Conservation (phyloP, 768 basidiomycete genomes). For the Phanerochaete sordida region DNA sequence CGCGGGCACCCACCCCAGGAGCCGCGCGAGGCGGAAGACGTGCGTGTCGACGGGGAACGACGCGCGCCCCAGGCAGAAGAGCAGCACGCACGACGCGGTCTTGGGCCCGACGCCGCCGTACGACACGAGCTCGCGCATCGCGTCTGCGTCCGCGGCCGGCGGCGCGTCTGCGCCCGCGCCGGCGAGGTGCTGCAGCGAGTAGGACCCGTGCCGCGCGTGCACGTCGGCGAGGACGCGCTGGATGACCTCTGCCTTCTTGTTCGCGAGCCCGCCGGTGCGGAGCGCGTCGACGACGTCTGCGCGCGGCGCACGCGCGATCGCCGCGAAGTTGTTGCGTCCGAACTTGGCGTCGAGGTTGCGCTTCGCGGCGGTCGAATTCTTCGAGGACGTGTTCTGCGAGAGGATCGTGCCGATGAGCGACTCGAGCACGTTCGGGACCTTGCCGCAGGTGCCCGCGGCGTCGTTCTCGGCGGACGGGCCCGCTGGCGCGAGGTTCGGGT, state of each 20-base stretch:
- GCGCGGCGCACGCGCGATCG: conserved; percentile 41
- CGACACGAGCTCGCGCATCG: conserved; percentile 54
- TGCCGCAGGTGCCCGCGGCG: conserved; percentile 39
- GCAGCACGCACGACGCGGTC: conserved; percentile 58
- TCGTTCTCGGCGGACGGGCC: conserved; percentile 24
- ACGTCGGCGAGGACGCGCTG: conserved; percentile 44
- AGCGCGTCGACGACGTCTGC: conserved; percentile 46
- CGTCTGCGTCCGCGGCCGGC: conserved; percentile 38
- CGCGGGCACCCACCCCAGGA: conserved; percentile 49
- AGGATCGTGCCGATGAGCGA: conserved; percentile 56
- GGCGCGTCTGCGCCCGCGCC: conserved; percentile 8
- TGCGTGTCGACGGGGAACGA: conserved; percentile 67
- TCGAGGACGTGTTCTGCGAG: conserved; percentile 54
- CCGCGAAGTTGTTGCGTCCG: conserved; percentile 47
- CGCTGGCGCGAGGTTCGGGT: conserved; percentile 21
- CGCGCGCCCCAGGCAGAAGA: conserved; percentile 57
- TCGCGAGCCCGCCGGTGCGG: conserved; percentile 53
- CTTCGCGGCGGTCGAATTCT: conserved; percentile 51
- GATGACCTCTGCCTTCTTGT: conserved; percentile 55
- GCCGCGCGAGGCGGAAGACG: conserved; percentile 49
- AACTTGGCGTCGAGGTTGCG: conserved; percentile 42
- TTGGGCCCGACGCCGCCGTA: conserved; percentile 60
- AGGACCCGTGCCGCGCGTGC: conserved; percentile 43
- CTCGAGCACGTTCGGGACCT: conserved; percentile 52
- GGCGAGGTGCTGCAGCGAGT: conserved; percentile 56